Conservation (phyloP, 306 rosid species). For the Cicer arietinum region DNA sequence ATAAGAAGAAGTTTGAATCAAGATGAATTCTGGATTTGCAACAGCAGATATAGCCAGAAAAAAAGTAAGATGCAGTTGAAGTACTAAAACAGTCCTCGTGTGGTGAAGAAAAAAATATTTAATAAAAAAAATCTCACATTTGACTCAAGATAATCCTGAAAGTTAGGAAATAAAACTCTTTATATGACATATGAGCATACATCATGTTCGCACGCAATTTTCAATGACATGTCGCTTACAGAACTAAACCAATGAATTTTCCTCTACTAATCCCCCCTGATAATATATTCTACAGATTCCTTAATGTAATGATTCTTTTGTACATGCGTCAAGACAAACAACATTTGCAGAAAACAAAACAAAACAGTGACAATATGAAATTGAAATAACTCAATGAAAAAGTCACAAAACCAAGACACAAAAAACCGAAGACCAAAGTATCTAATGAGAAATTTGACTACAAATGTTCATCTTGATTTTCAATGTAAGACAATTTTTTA, state of each 20-base stretch:
- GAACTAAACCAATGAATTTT: conserved; percentile 23
- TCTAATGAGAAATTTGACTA: not conserved
- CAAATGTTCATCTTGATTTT: conserved; percentile 3
- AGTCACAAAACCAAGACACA: not conserved
- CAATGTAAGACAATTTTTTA: not conserved
- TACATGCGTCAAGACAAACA: not conserved
- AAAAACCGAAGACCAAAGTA: not conserved
- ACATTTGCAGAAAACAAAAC: conserved; percentile 1
- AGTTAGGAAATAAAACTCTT: not conserved
- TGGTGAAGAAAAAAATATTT: conserved; percentile 5
- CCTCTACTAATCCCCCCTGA: conserved; percentile 2
- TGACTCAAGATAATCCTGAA: not conserved
- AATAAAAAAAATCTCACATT: not conserved
- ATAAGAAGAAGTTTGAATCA: conserved; percentile 15
- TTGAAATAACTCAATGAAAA: not conserved
- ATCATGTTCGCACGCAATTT: not conserved
- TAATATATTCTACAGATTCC: conserved; percentile 5
- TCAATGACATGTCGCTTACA: not conserved
- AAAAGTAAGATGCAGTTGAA: not conserved
- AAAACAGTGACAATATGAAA: not conserved
- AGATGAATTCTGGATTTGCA: conserved; percentile 5
- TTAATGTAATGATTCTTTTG: conserved; percentile 2
- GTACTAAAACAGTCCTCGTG: not conserved
- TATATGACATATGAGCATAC: conserved; percentile 1
- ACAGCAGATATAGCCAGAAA: conserved; percentile 16